These are phyloP conservation scores for Leishmania tarentolae DNA, from an alignment of 208 protist species.

Conservation along the genomic window DNA sequence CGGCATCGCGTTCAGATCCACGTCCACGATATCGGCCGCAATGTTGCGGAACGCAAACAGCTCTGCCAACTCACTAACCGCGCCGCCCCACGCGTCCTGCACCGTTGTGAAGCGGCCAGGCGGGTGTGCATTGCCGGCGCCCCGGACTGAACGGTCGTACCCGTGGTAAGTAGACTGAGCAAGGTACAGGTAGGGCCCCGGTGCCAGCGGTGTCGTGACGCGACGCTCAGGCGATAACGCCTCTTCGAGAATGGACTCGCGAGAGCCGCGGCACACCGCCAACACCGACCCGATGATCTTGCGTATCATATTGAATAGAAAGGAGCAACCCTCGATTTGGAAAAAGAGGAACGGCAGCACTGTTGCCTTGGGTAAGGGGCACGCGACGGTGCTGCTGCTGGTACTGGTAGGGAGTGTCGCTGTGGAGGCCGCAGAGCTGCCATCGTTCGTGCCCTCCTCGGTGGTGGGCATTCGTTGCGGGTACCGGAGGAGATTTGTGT, in stretches of 20 bases:
- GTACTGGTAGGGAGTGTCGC: neutral
- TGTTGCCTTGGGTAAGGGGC: conserved; percentile 4
- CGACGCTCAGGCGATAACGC: conserved; percentile 56
- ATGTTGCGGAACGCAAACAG: conserved; percentile 47
- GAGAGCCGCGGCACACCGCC: conserved; percentile 63
- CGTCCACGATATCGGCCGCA: conserved; percentile 58
- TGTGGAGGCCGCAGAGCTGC: neutral
- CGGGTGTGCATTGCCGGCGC: neutral
- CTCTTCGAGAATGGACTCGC: conserved; percentile 46
- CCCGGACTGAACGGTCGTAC: conserved; percentile 58
- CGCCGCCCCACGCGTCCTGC: conserved; percentile 51
- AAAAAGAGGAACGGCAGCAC: conserved; percentile 74
- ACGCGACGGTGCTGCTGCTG: neutral
- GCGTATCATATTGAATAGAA: conserved; percentile 91
- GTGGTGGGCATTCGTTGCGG: neutral
- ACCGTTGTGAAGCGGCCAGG: conserved; percentile 30
- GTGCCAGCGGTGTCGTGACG: conserved; percentile 69
- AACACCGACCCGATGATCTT: conserved; percentile 80
- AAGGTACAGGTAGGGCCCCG: conserved; percentile 71
- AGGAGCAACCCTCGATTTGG: conserved; percentile 84
- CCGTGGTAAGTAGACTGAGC: conserved; percentile 66
- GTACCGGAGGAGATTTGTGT: conserved; percentile 6
- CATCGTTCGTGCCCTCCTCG: neutral
- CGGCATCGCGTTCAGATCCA: conserved; percentile 64
- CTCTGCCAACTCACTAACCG: conserved; percentile 40